Conservation (phyloP, 2,329 filamentous ascomycete species). For the Lizonia empirigonia region DNA sequence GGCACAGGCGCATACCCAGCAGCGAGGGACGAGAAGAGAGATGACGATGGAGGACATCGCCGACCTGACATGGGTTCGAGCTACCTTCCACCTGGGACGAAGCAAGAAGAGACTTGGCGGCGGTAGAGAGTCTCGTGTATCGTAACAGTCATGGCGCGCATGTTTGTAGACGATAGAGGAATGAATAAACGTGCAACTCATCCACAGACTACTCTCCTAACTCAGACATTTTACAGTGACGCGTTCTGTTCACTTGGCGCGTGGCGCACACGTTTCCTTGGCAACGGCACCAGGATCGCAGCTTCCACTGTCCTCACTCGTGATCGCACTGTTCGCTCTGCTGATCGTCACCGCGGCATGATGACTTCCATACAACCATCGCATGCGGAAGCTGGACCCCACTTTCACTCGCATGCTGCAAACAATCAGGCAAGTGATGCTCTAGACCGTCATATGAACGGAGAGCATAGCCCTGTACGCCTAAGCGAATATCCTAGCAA, state of each 20-base stretch:
- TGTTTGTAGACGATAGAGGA: slow-evolving; percentile 11
- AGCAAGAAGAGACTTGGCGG: slow-evolving; percentile 82
- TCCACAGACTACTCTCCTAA: not conserved
- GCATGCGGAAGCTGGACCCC: slow-evolving; percentile 11
- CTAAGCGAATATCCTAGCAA: slow-evolving; percentile 40
- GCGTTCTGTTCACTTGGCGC: not conserved
- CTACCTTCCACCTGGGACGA: slow-evolving; percentile 80
- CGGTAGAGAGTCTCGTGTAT: slow-evolving; percentile 26
- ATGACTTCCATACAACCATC: slow-evolving; percentile 8
- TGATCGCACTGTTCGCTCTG: not conserved
- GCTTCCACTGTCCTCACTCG: not conserved
- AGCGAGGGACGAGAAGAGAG: slow-evolving; percentile 60
- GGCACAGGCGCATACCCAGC: slow-evolving; percentile 43
- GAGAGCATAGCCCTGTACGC: slow-evolving; percentile 29
- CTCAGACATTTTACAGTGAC: not conserved
- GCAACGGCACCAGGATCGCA: slow-evolving; percentile 9
- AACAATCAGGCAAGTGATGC: slow-evolving; percentile 26
- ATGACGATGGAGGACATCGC: slow-evolving; percentile 57
- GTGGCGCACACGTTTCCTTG: slow-evolving; percentile 10
- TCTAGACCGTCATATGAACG: slow-evolving; percentile 34
- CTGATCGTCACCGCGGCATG: slow-evolving; percentile 1
- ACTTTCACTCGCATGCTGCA: slow-evolving; percentile 7
- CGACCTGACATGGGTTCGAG: slow-evolving; percentile 48
- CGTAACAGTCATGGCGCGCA: not conserved
- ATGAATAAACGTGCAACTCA: no score